Evolutionary conservation across 306 rosid genomes (phyloP), one percentile per base, ranked within the genome.

Genomic region (Trifolium dubium): DNA sequence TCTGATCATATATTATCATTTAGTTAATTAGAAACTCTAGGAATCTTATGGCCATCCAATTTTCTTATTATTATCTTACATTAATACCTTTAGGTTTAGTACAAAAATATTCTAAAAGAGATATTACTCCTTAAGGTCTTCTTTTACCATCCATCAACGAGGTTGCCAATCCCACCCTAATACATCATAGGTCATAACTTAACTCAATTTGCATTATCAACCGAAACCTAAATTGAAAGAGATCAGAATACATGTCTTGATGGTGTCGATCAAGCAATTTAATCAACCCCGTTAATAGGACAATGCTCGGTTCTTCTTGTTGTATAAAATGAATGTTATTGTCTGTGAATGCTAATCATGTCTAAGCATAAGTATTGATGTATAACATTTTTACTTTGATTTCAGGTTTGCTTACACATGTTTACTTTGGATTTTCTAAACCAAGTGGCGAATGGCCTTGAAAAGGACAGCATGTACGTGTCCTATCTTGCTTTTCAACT

Each of bases 361-460:
- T 77, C 32, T 69, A 30, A 53, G 49, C 59, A 31, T 15, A 64
- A 43, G 47, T 44, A 17, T 72, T 70, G 39, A 35, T 74, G 34
- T 23, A 63, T 46, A 18, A 60, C 63, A 69, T 5, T 55, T 61
- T 31, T 61, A n/a, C n/a, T 71, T 69, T 67, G 63, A 67, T 83
- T 83, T 79, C 92, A 93, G 98, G 97, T 90, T 72, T 95, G 99
- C 88, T 83, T 95, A 59, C 98, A 95, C 90, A 92, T 95, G 98
- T 95, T 95, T 77, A 92, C 92, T 47, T 58, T 95, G 80, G 99
- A 95, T 82, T 95, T 94, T 89, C 90, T 95, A 49, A 90, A 92
- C 84, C 97, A 92, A 87, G 99, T 90, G 66, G 99, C 98, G 59
- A 92, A 85, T 86, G 97, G 99, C 73, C 97, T 95, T 49, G 99